Conservation (phyloP, 1,139 yeast species). For the Kurtzmaniella quercitrusa region DNA sequence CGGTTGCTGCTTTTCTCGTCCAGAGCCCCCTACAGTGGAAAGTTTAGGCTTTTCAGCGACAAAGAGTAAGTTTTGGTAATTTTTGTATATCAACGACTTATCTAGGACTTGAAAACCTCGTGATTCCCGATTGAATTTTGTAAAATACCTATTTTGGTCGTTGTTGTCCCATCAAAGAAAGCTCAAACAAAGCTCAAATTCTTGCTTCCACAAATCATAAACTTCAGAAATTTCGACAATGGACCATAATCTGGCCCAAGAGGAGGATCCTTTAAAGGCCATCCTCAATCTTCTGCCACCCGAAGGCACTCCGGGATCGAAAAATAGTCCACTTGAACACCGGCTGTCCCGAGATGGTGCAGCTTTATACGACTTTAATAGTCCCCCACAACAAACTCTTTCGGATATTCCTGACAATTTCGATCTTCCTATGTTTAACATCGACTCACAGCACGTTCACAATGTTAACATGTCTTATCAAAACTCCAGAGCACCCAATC, state of each 20-base stretch:
- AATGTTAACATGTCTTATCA: neutral
- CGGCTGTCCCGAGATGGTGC: neutral
- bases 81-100: no score
- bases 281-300: constrained; percentile 19
- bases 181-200: no score
- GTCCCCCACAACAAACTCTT: neutral
- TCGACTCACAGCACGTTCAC: constrained; percentile 21
- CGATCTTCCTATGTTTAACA: constrained; percentile 24
- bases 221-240: neutral
- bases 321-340: neutral
- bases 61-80: no score
- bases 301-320: constrained; percentile 1
- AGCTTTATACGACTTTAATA: neutral
- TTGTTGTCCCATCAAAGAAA: no score
- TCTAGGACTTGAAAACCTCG: no score
- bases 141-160: no score
- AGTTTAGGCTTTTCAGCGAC: no score
- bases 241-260: constrained; percentile 6
- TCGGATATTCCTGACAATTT: constrained; percentile 25
- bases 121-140: no score
- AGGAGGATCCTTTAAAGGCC: constrained; percentile 26
- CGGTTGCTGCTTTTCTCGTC: neutral
- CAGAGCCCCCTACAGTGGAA: neutral
- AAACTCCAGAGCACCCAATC: neutral
- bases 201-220: no score